Evolutionary conservation across 768 basidiomycete genomes (phyloP).

Genomic region (Xerocomus potaroensis): DNA sequence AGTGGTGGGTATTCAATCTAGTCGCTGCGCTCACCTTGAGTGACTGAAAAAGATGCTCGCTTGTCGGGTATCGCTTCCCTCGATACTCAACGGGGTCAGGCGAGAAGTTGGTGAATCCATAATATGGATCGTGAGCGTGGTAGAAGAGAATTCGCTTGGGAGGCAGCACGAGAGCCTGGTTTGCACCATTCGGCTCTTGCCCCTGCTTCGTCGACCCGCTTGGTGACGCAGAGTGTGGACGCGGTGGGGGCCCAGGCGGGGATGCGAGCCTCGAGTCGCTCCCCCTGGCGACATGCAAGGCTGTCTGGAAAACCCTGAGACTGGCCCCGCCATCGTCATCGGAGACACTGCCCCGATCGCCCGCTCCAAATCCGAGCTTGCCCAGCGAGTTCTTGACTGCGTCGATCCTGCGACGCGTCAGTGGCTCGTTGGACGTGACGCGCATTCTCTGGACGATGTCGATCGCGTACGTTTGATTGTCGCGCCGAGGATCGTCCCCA

Average conservation of each 20-base stretch:
- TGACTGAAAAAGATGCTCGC: slow-evolving; percentile 46
- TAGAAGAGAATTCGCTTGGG: slow-evolving; percentile 31
- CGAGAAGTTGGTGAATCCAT: slow-evolving; percentile 44
- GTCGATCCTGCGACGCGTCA: slow-evolving; percentile 25
- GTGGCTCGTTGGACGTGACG: slow-evolving; percentile 25
- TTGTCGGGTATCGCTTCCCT: slow-evolving; percentile 40
- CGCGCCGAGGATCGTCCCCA: neutral
- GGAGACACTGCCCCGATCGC: slow-evolving; percentile 29
- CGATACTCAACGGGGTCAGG: slow-evolving; percentile 37
- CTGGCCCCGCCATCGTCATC: slow-evolving; percentile 20
- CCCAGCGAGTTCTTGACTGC: slow-evolving; percentile 29
- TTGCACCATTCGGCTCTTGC: slow-evolving; percentile 1
- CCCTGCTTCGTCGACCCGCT: slow-evolving; percentile 9
- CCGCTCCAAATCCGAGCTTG: slow-evolving; percentile 17
- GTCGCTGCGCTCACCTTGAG: slow-evolving; percentile 32
- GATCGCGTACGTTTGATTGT: slow-evolving; percentile 23
- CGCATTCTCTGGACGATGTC: slow-evolving; percentile 30
- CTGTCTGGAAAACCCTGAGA: slow-evolving; percentile 28
- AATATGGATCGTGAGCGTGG: slow-evolving; percentile 30
- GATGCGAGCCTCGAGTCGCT: slow-evolving; percentile 6
- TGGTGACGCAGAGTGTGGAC: slow-evolving; percentile 21
- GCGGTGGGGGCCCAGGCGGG: slow-evolving; percentile 8
- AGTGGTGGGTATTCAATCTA: neutral
- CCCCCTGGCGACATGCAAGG: slow-evolving; percentile 20
- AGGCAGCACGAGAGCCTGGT: neutral